Conservation (phyloP, 495 filamentous ascomycete species). For the Tricharina praecox region DNA sequence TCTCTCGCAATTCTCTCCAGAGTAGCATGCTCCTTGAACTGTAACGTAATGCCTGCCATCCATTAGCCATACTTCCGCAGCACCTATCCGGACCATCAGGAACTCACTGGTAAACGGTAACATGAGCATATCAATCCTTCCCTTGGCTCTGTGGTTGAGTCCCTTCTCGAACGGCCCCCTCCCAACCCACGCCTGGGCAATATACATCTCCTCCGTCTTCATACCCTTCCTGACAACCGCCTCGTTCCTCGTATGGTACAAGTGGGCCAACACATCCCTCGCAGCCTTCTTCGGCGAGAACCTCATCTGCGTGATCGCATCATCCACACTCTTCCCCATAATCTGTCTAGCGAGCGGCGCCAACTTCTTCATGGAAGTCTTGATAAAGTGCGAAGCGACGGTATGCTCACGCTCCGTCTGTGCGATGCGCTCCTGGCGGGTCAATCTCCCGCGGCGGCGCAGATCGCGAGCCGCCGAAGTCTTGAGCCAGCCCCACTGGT, state of each 20-base stretch:
- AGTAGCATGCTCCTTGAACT: constrained; percentile 87
- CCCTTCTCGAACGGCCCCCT: constrained; percentile 43
- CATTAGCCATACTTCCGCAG: constrained; percentile 9
- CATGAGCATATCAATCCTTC: constrained; percentile 41
- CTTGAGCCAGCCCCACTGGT: constrained; percentile 22
- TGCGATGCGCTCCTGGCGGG: constrained; percentile 42
- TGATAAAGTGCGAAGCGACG: constrained; percentile 46
- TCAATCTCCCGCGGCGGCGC: constrained; percentile 47
- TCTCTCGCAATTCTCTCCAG: constrained; percentile 63
- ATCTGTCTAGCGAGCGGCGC: constrained; percentile 70
- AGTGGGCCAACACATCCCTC: constrained; percentile 55
- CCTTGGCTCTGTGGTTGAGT: constrained; percentile 51
- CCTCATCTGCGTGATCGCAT: constrained; percentile 87
- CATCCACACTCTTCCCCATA: constrained; percentile 72
- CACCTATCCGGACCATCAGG: not conserved
- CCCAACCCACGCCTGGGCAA: constrained; percentile 82
- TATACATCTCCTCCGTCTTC: constrained; percentile 68
- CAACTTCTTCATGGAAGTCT: constrained; percentile 80
- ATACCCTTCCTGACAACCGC: constrained; percentile 67
- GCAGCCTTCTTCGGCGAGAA: constrained; percentile 90
- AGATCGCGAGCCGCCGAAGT: constrained; percentile 36
- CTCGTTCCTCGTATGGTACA: constrained; percentile 57
- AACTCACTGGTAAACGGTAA: constrained; percentile 56
- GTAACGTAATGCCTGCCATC: constrained; percentile 47
- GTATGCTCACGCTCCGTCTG: constrained; percentile 55